These are phyloP conservation scores for Acacia confusa DNA, from an alignment of 306 rosid genomes.

Conservation along the genomic window DNA sequence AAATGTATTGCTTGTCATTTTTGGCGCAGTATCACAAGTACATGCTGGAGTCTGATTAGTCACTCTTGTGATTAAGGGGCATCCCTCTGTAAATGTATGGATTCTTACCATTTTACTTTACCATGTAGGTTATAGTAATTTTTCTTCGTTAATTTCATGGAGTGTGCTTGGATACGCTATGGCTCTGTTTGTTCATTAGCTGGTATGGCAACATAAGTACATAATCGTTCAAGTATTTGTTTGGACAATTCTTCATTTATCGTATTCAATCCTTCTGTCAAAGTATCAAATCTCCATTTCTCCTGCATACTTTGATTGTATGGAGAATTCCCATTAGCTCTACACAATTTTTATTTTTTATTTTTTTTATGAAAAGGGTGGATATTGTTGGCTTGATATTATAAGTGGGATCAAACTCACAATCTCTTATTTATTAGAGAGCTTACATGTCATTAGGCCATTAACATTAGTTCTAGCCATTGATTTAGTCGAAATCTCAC, in stretches of 20 bases:
- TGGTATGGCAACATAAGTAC: background rate
- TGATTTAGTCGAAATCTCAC: too few relatives aligned
- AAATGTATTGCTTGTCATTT: slow-evolving; percentile 11
- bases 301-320: too few relatives aligned
- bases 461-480: too few relatives aligned
- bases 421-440: fast-evolving
- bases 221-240: background rate
- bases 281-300: too few relatives aligned
- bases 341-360: too few relatives aligned
- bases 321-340: too few relatives aligned
- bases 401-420: fast-evolving
- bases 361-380: too few relatives aligned
- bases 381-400: too few relatives aligned
- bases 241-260: background rate
- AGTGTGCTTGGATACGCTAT: slow-evolving; percentile 20
- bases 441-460: too few relatives aligned
- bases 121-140: slow-evolving; percentile 14
- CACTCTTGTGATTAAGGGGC: slow-evolving; percentile 34
- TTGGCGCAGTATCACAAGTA: slow-evolving; percentile 32
- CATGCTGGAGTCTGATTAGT: slow-evolving; percentile 8
- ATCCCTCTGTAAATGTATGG: slow-evolving; percentile 40
- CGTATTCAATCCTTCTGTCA: too few relatives aligned
- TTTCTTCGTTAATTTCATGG: slow-evolving; percentile 10
- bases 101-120: slow-evolving; percentile 21
- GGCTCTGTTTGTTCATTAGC: slow-evolving; percentile 2